Evolutionary conservation across 306 rosid species (phyloP), one percentile per base, ranked within the genome.

Genomic region (Acacia crassicarpa): DNA sequence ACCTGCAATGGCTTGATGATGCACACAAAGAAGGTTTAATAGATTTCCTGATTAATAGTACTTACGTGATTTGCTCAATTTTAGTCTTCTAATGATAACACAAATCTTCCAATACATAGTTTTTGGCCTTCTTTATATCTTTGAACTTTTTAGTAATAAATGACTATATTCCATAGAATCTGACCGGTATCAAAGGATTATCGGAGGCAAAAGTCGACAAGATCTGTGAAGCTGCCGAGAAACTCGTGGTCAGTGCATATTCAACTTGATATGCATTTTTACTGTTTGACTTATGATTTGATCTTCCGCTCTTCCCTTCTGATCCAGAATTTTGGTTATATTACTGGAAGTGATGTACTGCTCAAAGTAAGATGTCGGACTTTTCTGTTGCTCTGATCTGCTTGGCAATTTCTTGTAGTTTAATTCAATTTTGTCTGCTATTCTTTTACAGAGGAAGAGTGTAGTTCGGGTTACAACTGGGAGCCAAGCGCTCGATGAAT

Each of bases 171-270:
- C 85, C 30, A 63, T 85, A 95, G 99, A 77, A 91, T 81, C 90
- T 95, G 91, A 93, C 96, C 19, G 97, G 97, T 78, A 95, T 95
- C 80, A 95, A 93, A 91, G 99, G 99, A 54, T 68, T 93, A 67
- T 95, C 99, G 6, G 99, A 95, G 92, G 99, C 99, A 33, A 93
- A 95, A 84, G 99, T 95, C 3, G 97, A 95, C 41, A 93, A 95
- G 86, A 95, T 95, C 51, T 93, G 99, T 40, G 98, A 95, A 90
- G 99, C 99, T 62, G 99, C 99, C 16, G 99, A 95, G 90, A 95
- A 95, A 92, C 76, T 93, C 62, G 99, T 93, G 94, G 99, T 93
- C 8, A 76, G 88, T 77, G 62, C 74, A 85, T 25, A 25, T 35
- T 27, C 72, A 27, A 33, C 25, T 79, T 49, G 22, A 23, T 8